These are phyloP conservation scores for Porphyrellus cyaneotinctus DNA, from an alignment of 768 basidiomycete species.

Conservation along the genomic window DNA sequence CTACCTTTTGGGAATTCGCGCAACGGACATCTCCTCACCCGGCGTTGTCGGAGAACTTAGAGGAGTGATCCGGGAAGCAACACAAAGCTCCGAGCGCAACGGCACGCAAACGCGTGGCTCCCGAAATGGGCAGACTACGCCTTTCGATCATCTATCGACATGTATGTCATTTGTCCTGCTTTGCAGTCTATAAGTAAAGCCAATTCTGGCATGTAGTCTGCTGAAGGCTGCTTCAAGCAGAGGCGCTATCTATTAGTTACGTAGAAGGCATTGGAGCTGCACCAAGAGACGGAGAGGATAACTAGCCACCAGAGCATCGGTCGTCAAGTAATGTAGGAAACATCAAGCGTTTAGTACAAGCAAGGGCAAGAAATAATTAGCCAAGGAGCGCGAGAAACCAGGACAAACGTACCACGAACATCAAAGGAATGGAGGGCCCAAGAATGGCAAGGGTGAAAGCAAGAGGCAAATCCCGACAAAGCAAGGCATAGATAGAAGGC, in stretches of 20 bases:
- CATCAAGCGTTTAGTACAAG: constrained; percentile 5
- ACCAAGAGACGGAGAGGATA: background rate
- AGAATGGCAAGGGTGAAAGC: constrained; percentile 10
- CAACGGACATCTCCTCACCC: too few species aligned
- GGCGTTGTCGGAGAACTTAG: too few species aligned
- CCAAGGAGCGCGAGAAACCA: background rate
- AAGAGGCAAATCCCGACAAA: constrained; percentile 5
- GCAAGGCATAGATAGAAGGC: constrained; percentile 9
- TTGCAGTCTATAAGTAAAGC: background rate
- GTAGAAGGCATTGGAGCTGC: background rate
- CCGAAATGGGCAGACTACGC: too few species aligned
- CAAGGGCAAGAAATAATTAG: constrained; percentile 11
- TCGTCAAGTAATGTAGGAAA: too few species aligned
- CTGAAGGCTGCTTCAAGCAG: constrained; percentile 10
- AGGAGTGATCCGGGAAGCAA: too few species aligned
- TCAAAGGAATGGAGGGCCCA: constrained; percentile 9
- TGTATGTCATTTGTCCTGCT: background rate
- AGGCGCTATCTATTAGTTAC: background rate
- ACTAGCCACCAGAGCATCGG: too few species aligned
- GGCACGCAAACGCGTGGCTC: too few species aligned
- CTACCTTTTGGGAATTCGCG: too few species aligned
- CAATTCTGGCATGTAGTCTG: background rate
- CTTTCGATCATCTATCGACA: too few species aligned
- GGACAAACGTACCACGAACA: constrained; percentile 1
- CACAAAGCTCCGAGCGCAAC: too few species aligned